Evolutionary conservation across 768 basidiomycete genomes (phyloP).

Genomic region (Tulasnella sp.): DNA sequence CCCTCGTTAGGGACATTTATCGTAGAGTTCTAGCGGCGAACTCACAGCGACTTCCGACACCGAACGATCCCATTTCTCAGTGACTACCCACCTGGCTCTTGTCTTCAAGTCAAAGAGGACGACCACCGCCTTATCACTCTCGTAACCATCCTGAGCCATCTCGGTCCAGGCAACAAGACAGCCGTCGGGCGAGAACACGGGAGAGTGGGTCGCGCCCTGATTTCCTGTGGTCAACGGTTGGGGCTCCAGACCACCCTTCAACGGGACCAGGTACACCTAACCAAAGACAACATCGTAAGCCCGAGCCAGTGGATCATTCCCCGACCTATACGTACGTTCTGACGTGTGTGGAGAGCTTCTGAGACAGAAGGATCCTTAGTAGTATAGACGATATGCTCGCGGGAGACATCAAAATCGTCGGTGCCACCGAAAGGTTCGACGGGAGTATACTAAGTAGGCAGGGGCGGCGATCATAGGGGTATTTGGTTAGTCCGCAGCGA

Average conservation of each 20-base stretch:
- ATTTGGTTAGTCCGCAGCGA: no score
- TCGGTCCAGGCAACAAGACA: conserved; percentile 12
- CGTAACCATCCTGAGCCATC: conserved; percentile 16
- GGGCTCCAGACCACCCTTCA: conserved; percentile 8
- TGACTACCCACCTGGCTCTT: conserved; percentile 3
- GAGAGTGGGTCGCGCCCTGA: conserved; percentile 15
- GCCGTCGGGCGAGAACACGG: conserved; percentile 14
- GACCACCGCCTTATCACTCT: conserved; percentile 12
- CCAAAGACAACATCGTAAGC: background rate
- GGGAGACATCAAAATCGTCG: conserved; percentile 15
- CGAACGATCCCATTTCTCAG: background rate
- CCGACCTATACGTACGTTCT: conserved; percentile 41
- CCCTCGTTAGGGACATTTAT: conserved; percentile 29
- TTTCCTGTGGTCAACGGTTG: conserved; percentile 15
- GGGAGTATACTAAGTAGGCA: conserved; percentile 23
- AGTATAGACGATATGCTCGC: conserved; percentile 57
- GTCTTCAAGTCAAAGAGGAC: conserved; percentile 10
- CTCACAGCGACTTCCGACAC: background rate
- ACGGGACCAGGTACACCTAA: conserved; percentile 13
- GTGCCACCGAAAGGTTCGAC: conserved; percentile 18
- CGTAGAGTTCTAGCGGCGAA: background rate
- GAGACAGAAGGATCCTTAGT: conserved; percentile 71
- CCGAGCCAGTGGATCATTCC: background rate
- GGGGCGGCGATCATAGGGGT: conserved; percentile 76
- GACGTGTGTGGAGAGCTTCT: conserved; percentile 77